Evolutionary conservation across 176 grass and related monocot genomes (phyloP), one percentile per base, ranked within the genome.

Genomic region (Hordeum marinum): DNA sequence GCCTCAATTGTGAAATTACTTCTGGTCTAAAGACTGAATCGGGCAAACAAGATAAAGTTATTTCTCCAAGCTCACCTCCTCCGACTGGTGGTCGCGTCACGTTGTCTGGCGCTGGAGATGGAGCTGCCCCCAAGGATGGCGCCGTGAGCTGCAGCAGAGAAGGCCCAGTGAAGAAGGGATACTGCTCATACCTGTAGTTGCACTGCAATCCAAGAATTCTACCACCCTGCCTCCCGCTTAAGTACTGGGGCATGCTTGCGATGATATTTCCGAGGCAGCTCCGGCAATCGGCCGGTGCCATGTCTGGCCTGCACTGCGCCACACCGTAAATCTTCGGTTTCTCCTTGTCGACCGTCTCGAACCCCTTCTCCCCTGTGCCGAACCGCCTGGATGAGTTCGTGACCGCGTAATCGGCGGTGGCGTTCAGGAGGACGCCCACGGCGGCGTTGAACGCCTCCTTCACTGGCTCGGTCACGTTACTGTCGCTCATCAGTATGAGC

Each of bases 281-380:
- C 36, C 73, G 77, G 88, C 90, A 95, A 1, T 76, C 63, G 0
- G 43, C 9, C 11, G 61, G 46, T 9, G 76, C 0, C 85, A 94
- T 63, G 41, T 97, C 89, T 60, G 72, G 86, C 35, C 76, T 90
- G 89, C 94, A 97, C 85, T 94, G 89, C 9, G 14, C 64, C 55
- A 97, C 26, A 1, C 85, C 89, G 60, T 97, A 92, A 0, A 94
- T 82, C 3, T 8, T 80, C 2, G 85, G 87, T 1, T 75, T 68
- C 0, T 3, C 26, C 36, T 17, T 61, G 5, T 67, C 90, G 31
- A 48, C 7, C 1, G 1, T 68, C 62, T 12, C 18, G 61, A 84
- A 76, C 42, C 7, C 68, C 54, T 78, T 40, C 50, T 54, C 69
- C 21, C 17, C 89, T 1, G 89, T 91, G 36, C 54, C 87, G 55